Conservation (phyloP, 352 stramenopile species). For the Globisporangium cylindrosporum region DNA sequence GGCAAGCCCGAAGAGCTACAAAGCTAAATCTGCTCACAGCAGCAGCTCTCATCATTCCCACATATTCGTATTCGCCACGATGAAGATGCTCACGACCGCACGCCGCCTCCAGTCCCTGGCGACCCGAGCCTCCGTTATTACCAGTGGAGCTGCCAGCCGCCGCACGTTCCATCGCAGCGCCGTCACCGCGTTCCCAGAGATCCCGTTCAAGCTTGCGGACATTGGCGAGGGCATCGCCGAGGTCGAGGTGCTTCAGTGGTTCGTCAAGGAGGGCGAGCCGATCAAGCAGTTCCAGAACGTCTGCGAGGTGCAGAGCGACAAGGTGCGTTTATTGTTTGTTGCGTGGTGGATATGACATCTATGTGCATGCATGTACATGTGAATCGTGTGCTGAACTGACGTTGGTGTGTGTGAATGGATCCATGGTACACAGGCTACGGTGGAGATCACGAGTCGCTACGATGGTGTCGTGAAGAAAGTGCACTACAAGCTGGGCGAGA, state of each 20-base stretch:
- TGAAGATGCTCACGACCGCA: conserved; percentile 16
- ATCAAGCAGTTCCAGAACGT: conserved; percentile 97
- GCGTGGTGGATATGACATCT: background rate
- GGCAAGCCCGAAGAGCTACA: background rate
- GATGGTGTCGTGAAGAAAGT: conserved; percentile 93
- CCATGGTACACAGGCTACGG: conserved; percentile 64
- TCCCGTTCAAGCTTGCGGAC: conserved; percentile 92
- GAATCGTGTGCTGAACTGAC: background rate
- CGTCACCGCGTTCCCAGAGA: conserved; percentile 50
- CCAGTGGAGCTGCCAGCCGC: background rate
- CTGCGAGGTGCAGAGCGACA: conserved; percentile 98
- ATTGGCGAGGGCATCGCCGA: conserved; percentile 99
- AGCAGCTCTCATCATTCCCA: conserved; percentile 14
- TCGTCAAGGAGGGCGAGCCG: conserved; percentile 89
- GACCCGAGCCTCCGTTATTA: background rate
- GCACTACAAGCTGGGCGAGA: conserved; percentile 92
- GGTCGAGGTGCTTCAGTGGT: conserved; percentile 98
- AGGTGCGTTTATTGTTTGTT: conserved; percentile 41
- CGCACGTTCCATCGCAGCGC: conserved; percentile 47
- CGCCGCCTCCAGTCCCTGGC: conserved; percentile 16
- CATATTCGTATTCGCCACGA: conserved; percentile 10
- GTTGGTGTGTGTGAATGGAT: background rate
- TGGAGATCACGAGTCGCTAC: conserved; percentile 98
- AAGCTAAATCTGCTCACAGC: background rate
- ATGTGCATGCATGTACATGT: background rate